Conservation (phyloP, 306 rosid species). For the Pyrus communis region DNA sequence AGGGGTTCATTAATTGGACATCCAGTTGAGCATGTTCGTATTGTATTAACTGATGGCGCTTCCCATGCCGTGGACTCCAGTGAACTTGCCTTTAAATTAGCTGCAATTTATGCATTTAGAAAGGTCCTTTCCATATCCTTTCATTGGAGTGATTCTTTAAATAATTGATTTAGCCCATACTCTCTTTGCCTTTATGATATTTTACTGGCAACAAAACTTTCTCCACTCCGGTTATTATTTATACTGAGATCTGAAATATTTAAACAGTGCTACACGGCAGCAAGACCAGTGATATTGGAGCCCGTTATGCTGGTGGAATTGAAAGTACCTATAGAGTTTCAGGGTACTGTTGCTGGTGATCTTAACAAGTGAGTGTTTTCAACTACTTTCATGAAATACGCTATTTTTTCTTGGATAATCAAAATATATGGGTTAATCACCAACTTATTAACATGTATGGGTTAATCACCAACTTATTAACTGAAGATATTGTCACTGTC, state of each 20-base stretch:
- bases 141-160: neutral
- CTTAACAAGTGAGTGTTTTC: constrained; percentile 70
- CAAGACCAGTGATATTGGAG: constrained; percentile 91
- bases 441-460: constrained; percentile 1
- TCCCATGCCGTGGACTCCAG: constrained; percentile 97
- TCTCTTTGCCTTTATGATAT: neutral
- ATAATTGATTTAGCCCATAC: constrained; percentile 1
- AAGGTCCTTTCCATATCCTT: constrained; percentile 38
- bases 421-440: neutral
- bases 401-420: neutral
- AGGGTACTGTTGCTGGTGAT: constrained; percentile 96
- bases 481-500: constrained; percentile 4
- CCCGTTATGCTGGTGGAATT: constrained; percentile 96
- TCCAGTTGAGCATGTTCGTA: constrained; percentile 87
- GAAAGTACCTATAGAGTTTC: constrained; percentile 96
- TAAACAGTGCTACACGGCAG: constrained; percentile 68
- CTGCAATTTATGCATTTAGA: constrained; percentile 96
- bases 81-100: constrained; percentile 97
- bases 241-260: neutral
- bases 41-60: constrained; percentile 89
- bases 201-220: neutral
- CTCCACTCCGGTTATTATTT: neutral
- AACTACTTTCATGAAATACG: neutral
- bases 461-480: constrained; percentile 10
- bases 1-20: constrained; percentile 97